These are phyloP conservation scores for Pterocarpus santalinus DNA, from an alignment of 306 rosid genomes.

Conservation along the genomic window DNA sequence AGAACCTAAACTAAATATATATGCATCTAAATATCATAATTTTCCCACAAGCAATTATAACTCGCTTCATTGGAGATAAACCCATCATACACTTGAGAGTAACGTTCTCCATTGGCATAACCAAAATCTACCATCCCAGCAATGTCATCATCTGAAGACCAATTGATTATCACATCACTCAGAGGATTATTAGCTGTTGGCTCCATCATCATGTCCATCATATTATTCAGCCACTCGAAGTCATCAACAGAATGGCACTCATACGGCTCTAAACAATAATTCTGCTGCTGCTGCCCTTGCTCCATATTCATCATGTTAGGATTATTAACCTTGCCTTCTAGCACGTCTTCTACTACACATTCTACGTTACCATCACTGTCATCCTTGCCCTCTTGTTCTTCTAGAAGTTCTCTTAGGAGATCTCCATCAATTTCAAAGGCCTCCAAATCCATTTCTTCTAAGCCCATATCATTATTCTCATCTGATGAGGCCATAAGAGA, in stretches of 20 bases:
- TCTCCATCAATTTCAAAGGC: conserved; percentile 66
- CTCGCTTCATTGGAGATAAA: conserved; percentile 43
- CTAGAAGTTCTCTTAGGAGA: conserved; percentile 66
- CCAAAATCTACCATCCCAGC: conserved; percentile 56
- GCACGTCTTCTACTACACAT: conserved; percentile 22
- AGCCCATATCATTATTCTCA: conserved; percentile 43
- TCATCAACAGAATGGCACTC: conserved; percentile 32
- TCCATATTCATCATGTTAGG: not conserved
- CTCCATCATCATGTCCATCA: conserved; percentile 47
- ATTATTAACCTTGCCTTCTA: not conserved
- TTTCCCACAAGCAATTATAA: conserved; percentile 61
- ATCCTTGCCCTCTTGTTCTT: conserved; percentile 51
- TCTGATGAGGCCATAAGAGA: conserved; percentile 54
- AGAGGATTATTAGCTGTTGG: conserved; percentile 28
- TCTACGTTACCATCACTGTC: not conserved
- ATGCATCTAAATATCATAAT: conserved; percentile 34
- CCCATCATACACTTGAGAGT: conserved; percentile 44
- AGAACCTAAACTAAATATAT: conserved; percentile 5
- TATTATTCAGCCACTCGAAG: conserved; percentile 47
- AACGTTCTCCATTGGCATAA: conserved; percentile 48
- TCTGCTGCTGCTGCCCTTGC: not conserved
- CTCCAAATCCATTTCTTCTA: conserved; percentile 62
- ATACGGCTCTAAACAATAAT: conserved; percentile 32
- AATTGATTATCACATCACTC: conserved; percentile 47
- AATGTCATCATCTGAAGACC: conserved; percentile 56